Base-by-base conservation (phyloP, 2,329 filamentous ascomycete species). In the Sordariomycetes sp. region DNA sequence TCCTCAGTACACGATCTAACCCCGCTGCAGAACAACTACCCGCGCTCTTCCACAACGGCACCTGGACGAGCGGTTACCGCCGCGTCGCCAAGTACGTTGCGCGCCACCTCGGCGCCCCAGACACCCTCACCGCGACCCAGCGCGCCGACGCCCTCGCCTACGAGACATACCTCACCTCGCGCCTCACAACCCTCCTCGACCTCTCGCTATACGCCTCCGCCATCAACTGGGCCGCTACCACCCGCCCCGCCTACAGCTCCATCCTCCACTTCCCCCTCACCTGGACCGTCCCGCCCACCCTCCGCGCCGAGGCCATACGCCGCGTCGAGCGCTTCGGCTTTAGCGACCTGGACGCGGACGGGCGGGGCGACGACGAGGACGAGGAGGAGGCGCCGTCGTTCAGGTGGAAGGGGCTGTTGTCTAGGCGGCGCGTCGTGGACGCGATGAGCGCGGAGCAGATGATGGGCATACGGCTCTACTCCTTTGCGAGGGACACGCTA, bases 191-290 rank as follows among this genome's bases (percentile, higher is more conserved):
- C 35, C 81, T 97, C 60, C 71, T 97, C 65, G 89, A 95, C 65
- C 84, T 97, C 59, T 92, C 86, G 56, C 86, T 97, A 64, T 97
- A 95, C 71, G 88, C 94, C 62, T 94, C 91, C 35, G 89, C 87
- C 59, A 84, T 90, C 62, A 97, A 97, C 75, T 99, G 94, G 81
- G 79, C 85, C 58, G 76, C 79, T 51, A 75, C 80, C 54, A 96
- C 91, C 3, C 85, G 90, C 18, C 89, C 90, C 2, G 87, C 90
- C 43, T 96, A 91, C 73, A 90, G 86, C 63, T 75, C 77, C 6
- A 81, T 97, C 59, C 82, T 97, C 46, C 83, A 88, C 48, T 96
- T 94, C 78, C 91, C 94, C 20, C 79, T 91, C 61, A 92, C 92
- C 65, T 99, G 94, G 82, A 88, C 88, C 50, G 78, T 95, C 5